phyloP scores from a whole-genome alignment of 371 early-diverging fungal species.

The Amoeboradix gromovi region DNA sequence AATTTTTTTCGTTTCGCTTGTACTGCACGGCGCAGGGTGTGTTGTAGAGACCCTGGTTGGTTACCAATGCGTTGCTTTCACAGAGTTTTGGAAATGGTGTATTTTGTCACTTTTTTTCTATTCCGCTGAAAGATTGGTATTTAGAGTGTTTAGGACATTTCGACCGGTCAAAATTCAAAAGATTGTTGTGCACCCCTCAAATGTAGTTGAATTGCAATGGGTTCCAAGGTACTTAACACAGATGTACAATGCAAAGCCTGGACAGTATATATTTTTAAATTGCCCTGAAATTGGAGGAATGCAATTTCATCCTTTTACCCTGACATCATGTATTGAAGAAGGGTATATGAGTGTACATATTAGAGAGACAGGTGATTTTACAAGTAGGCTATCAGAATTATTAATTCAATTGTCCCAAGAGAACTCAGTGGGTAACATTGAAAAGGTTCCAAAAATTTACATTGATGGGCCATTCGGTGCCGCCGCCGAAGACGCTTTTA shows the following conservation, averaged over 20 bases:
- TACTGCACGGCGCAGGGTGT: slow-evolving; percentile 34
- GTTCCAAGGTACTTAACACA: neutral
- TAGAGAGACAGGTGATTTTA: neutral
- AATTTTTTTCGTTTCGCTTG: slow-evolving; percentile 22
- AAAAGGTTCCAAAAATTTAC: slow-evolving; percentile 25
- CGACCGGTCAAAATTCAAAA: slow-evolving; percentile 13
- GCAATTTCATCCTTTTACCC: neutral
- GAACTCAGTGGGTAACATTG: neutral
- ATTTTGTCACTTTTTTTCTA: neutral
- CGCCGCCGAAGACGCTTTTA: slow-evolving; percentile 53
- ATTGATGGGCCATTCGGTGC: slow-evolving; percentile 63
- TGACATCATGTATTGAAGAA: neutral
- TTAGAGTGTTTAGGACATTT: neutral
- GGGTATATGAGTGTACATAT: neutral
- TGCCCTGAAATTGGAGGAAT: neutral
- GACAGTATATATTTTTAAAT: slow-evolving; percentile 1
- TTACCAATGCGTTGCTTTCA: neutral
- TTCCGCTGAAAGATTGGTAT: neutral
- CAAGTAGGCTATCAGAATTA: neutral
- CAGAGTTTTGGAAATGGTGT: neutral
- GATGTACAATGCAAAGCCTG: slow-evolving; percentile 16
- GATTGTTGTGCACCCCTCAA: slow-evolving; percentile 27
- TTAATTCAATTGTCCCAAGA: neutral
- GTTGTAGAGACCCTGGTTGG: slow-evolving; percentile 13
- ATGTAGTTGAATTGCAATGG: slow-evolving; percentile 31